Conservation (phyloP, 306 rosid species). For the Fragaria vesca region DNA sequence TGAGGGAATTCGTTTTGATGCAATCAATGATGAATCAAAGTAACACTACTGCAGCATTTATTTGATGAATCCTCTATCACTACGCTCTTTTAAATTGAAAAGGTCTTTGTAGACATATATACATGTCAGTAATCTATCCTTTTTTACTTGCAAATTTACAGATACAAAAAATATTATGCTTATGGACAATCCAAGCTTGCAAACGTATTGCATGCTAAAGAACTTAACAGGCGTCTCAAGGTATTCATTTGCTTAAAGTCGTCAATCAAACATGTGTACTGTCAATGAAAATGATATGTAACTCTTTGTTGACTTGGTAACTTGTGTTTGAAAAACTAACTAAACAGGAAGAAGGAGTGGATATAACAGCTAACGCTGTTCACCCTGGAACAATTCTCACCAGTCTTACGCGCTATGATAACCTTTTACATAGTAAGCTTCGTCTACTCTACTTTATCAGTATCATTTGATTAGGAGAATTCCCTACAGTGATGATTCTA, state of each 20-base stretch:
- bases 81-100: neutral
- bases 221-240: slow-evolving; percentile 78
- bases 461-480: neutral
- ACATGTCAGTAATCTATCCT: neutral
- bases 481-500: neutral
- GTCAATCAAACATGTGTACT: neutral
- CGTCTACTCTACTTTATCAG: neutral
- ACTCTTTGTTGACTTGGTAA: neutral
- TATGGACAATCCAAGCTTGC: slow-evolving; percentile 87
- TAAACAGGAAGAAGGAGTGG: slow-evolving; percentile 24
- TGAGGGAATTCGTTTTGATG: slow-evolving; percentile 63
- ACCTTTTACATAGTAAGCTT: slow-evolving; percentile 42
- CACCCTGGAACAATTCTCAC: slow-evolving; percentile 41
- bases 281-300: neutral
- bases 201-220: slow-evolving; percentile 71
- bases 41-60: slow-evolving; percentile 11
- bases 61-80: neutral
- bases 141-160: slow-evolving; percentile 20
- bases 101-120: neutral
- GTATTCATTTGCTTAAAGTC: slow-evolving; percentile 25
- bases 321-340: neutral
- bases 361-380: slow-evolving; percentile 38
- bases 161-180: slow-evolving; percentile 54
- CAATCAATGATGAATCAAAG: slow-evolving; percentile 60
- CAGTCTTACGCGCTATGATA: slow-evolving; percentile 28